Percentiles rank a stretch among this genome's conserved stretches.
Evolutionary conservation across 139 green algal genomes (phyloP).

Genomic region (Raphidocelis subcapitata): DNA sequence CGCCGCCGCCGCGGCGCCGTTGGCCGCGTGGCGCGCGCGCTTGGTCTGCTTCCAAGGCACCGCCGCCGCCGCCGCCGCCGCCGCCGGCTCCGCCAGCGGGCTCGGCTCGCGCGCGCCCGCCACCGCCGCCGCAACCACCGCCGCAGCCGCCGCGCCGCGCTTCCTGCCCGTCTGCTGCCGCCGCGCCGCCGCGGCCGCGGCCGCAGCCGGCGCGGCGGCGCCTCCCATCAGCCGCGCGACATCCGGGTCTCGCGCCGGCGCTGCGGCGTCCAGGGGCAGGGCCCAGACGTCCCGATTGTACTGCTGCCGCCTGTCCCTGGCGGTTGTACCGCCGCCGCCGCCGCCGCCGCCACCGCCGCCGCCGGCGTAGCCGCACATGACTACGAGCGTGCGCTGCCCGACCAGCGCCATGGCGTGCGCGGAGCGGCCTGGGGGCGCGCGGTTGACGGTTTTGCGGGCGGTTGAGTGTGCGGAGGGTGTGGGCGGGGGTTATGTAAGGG

Average conservation of each 20-base stretch:
- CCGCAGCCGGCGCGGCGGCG: neutral
- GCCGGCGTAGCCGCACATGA: slow-evolving; percentile 20
- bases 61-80: too few relatives aligned
- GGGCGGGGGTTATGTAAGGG: neutral
- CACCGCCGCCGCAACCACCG: too few relatives aligned
- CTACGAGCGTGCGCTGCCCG: neutral
- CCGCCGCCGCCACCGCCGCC: too few relatives aligned
- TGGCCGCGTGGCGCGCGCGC: too few relatives aligned
- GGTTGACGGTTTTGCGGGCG: neutral
- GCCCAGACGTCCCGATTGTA: slow-evolving; percentile 18
- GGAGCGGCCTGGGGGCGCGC: slow-evolving; percentile 5
- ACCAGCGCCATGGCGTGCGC: slow-evolving; percentile 10
- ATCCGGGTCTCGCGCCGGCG: neutral
- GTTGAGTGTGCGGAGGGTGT: neutral
- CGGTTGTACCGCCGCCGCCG: neutral
- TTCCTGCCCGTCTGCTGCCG: too few relatives aligned
- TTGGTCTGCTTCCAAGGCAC: too few relatives aligned
- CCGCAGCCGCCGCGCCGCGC: too few relatives aligned
- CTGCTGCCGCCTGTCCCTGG: neutral
- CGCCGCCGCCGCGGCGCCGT: too few relatives aligned
- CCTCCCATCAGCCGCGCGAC: neutral
- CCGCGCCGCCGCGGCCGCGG: too few relatives aligned
- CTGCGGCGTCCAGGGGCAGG: slow-evolving; percentile 2
- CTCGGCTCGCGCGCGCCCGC: too few relatives aligned
- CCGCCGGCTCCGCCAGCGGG: too few relatives aligned